Evolutionary conservation across 1,139 yeast genomes (phyloP).

Genomic region (Debaryomyces sp.): DNA sequence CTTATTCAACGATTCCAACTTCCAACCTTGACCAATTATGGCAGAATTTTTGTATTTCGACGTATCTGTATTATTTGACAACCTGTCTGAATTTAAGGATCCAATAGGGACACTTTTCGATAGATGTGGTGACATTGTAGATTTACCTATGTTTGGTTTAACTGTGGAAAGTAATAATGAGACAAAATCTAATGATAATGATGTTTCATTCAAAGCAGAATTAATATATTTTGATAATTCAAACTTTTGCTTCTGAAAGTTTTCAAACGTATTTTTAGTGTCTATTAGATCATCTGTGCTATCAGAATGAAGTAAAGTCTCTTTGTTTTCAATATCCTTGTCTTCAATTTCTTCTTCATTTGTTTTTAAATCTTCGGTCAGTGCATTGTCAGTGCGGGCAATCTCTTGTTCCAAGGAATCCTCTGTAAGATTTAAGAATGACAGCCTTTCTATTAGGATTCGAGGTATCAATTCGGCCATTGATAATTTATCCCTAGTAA

Average conservation of each 20-base stretch:
- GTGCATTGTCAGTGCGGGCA: slow-evolving; percentile 8
- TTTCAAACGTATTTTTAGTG: slow-evolving; percentile 37
- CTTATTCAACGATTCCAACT: slow-evolving; percentile 64
- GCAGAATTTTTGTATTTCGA: slow-evolving; percentile 33
- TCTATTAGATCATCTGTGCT: slow-evolving; percentile 12
- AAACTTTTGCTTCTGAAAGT: slow-evolving; percentile 56
- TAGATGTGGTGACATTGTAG: slow-evolving; percentile 89
- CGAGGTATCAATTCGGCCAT: slow-evolving; percentile 46
- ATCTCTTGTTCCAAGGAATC: slow-evolving; percentile 42
- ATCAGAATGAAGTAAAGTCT: slow-evolving; percentile 5
- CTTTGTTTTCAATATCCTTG: slow-evolving; percentile 7
- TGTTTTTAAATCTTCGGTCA: slow-evolving; percentile 1
- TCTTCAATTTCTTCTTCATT: slow-evolving; percentile 11
- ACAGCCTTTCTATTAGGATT: slow-evolving; percentile 40
- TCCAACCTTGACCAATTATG: slow-evolving; percentile 82
- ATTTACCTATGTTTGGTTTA: slow-evolving; percentile 80
- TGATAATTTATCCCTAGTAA: slow-evolving; percentile 36
- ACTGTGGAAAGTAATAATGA: slow-evolving; percentile 80
- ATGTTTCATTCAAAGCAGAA: slow-evolving; percentile 84
- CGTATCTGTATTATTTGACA: slow-evolving; percentile 26
- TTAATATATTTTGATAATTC: slow-evolving; percentile 60
- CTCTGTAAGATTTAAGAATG: slow-evolving; percentile 57
- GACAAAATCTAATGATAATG: slow-evolving; percentile 83
- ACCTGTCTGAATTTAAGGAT: slow-evolving; percentile 70
- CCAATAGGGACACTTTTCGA: slow-evolving; percentile 79